These are phyloP conservation scores for Komagataella ulmi DNA, from an alignment of 805 yeast genomes.

Conservation along the genomic window DNA sequence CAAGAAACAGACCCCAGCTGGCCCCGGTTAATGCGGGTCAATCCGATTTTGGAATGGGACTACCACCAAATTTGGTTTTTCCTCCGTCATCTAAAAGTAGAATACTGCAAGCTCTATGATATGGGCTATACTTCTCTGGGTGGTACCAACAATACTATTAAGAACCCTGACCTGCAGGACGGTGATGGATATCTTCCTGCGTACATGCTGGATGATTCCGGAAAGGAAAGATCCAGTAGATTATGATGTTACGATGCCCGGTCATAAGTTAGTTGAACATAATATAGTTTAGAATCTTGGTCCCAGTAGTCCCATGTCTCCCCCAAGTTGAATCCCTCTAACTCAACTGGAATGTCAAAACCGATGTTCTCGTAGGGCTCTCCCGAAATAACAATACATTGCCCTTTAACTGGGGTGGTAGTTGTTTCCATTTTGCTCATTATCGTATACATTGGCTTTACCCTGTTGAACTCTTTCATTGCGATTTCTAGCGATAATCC, in stretches of 20 bases:
- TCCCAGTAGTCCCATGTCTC: constrained; percentile 68
- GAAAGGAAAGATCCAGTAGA: constrained; percentile 37
- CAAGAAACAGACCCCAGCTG: constrained; percentile 81
- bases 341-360: constrained; percentile 52
- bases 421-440: constrained; percentile 63
- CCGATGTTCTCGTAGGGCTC: constrained; percentile 84
- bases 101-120: constrained; percentile 70
- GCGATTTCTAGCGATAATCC: constrained; percentile 60
- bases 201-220: constrained; percentile 43
- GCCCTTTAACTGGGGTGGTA: constrained; percentile 31
- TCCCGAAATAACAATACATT: constrained; percentile 68
- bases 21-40: constrained; percentile 78
- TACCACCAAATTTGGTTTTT: constrained; percentile 81
- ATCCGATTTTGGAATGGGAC: constrained; percentile 85
- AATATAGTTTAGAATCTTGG: constrained; percentile 50
- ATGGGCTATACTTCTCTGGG: constrained; percentile 86
- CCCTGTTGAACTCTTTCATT: constrained; percentile 31
- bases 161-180: constrained; percentile 46
- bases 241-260: not conserved
- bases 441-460: constrained; percentile 54
- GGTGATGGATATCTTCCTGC: constrained; percentile 31
- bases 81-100: constrained; percentile 38
- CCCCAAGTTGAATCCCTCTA: constrained; percentile 14
- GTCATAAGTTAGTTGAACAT: constrained; percentile 52
- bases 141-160: constrained; percentile 54